phyloP scores from a whole-genome alignment of 2,329 filamentous ascomycete species.

The Paracamarosporium sp. region DNA sequence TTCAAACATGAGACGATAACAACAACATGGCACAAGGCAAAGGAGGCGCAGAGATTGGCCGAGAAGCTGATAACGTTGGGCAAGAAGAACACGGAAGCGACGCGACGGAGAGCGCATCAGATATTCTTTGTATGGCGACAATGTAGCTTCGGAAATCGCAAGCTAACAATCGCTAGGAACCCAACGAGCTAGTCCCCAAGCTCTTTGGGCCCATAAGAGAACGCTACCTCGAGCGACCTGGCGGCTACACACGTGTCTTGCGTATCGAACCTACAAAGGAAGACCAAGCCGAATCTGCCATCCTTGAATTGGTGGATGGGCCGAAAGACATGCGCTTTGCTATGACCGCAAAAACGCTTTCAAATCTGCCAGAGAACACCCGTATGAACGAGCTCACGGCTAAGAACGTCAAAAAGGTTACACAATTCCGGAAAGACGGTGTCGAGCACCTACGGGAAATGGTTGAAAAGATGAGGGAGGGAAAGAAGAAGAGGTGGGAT shows the following conservation, averaged over 20 bases:
- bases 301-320: slow-evolving; percentile 94
- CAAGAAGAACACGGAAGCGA: slow-evolving; percentile 89
- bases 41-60: slow-evolving; percentile 91
- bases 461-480: slow-evolving; percentile 51
- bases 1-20: slow-evolving; percentile 92
- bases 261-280: slow-evolving; percentile 87
- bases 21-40: slow-evolving; percentile 96
- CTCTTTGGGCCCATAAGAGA: slow-evolving; percentile 82
- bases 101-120: slow-evolving; percentile 73
- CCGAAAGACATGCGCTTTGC: slow-evolving; percentile 93
- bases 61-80: slow-evolving; percentile 94
- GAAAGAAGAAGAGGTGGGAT: slow-evolving; percentile 32
- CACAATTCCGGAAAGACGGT: slow-evolving; percentile 72
- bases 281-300: slow-evolving; percentile 88
- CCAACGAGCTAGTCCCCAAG: slow-evolving; percentile 76
- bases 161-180: slow-evolving; percentile 60
- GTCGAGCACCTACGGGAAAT: slow-evolving; percentile 70
- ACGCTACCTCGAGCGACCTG: slow-evolving; percentile 79
- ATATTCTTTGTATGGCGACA: slow-evolving; percentile 81
- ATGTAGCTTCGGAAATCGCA: slow-evolving; percentile 11
- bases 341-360: slow-evolving; percentile 86
- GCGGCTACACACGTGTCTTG: slow-evolving; percentile 94
- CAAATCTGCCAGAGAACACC: slow-evolving; percentile 63
- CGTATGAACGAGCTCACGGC: slow-evolving; percentile 73
- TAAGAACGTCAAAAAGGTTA: slow-evolving; percentile 84